Evolutionary conservation across 148 eudicot species (phyloP).

Genomic region (Suaeda aralocaspica): DNA sequence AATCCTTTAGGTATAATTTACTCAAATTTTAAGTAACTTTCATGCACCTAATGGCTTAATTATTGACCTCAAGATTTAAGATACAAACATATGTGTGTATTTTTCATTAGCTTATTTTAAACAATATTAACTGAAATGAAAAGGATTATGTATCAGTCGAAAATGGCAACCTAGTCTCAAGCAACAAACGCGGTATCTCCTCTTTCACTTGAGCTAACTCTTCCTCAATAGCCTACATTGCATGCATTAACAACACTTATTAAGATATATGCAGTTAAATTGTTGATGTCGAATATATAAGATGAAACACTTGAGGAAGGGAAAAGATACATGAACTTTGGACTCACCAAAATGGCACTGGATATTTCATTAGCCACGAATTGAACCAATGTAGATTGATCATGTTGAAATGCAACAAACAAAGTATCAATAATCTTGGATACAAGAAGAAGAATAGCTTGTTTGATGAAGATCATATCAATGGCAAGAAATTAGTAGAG

Average conservation of each 20-base stretch:
- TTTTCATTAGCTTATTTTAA: no score
- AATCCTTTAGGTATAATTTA: background rate
- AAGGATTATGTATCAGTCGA: background rate
- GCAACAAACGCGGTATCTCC: background rate
- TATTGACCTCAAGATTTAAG: background rate
- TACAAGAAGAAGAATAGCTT: background rate
- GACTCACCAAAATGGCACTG: slow-evolving; percentile 24
- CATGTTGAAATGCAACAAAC: slow-evolving; percentile 7
- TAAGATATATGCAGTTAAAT: background rate
- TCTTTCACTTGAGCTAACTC: slow-evolving; percentile 15
- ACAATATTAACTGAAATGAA: background rate
- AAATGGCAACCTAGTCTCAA: slow-evolving; percentile 15
- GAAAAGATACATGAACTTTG: no score
- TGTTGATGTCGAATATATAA: no score
- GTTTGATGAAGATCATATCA: no score
- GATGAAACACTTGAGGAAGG: no score
- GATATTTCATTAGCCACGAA: background rate
- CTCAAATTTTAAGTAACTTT: no score
- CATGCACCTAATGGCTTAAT: no score
- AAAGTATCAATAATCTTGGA: slow-evolving; percentile 1
- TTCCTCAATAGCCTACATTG: slow-evolving; percentile 12
- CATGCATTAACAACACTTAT: background rate
- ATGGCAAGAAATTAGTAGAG: background rate
- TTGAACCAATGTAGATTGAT: background rate
- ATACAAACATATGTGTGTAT: background rate